Evolutionary conservation across 495 filamentous ascomycete genomes (phyloP), one percentile per base, ranked within the genome.

Genomic region (Daldinia grandis): DNA sequence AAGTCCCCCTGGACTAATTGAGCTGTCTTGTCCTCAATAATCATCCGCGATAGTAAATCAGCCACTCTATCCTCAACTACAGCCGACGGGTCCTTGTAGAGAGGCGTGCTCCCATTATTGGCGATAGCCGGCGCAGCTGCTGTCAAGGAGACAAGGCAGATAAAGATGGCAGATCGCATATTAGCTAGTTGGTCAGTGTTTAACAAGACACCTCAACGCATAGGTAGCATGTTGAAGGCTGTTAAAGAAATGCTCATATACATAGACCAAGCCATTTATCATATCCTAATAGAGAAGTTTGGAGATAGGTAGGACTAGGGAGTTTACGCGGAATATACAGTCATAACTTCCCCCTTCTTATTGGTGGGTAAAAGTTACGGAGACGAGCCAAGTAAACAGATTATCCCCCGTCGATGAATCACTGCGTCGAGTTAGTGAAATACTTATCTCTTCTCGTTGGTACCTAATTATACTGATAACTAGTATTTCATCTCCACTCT

Each of bases 1-100:
- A 93, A 79, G 75, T 92, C 91, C 77, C 89, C 87, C 74, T 90
- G 88, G 44, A 89, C 83, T 63, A 92, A 81, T 75, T 92, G 90
- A 4, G 86, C 81, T 51, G 87, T 84, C 76, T 92, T 92, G 55
- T 92, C 90, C 71, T 89, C 82, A 42, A 90, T 83, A 0, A 87
- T 92, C 90, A 93, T 92, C 24, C 88, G 82, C 1, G 85, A 83
- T 61, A 93, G 68, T 24, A 93, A 79, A 75, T 92, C 89, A 8
- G 82, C 76, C 7, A 93, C 85, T 44, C 90, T 81, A 56, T 81
- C 84, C 50, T 91, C 89, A 12, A 91, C 83, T 4, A 84, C 71
- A 0, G 87, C 87, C 19, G 78, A 79, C 0, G 90, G 78, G 74
- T 92, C 81, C 72, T 90, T 92, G 84, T 92, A 92, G 4, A 83